A percentile compares a stretch with the other conserved stretches of the same genome.
phyloP scores from a whole-genome alignment of 345 rosid species.

The Brassica nigra region DNA sequence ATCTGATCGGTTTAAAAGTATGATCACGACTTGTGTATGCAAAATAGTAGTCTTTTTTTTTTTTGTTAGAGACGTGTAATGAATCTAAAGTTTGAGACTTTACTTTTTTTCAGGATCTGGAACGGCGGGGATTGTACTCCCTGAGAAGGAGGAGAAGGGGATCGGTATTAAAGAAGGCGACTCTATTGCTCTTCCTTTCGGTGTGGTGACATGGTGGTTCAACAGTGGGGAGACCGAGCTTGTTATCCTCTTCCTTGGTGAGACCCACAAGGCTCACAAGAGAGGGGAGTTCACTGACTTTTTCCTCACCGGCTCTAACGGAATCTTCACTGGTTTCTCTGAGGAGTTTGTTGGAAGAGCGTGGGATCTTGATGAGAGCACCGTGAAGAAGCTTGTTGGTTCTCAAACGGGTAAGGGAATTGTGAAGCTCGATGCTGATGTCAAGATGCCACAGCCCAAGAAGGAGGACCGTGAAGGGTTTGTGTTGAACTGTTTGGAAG shows the following conservation, averaged over 20 bases:
- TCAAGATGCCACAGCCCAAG: constrained; percentile 66
- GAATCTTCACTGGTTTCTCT: constrained; percentile 83
- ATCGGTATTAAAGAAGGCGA: constrained; percentile 77
- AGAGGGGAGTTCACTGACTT: constrained; percentile 84
- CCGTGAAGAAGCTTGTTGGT: constrained; percentile 52
- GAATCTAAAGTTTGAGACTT: constrained; percentile 4
- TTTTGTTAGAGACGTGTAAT: constrained; percentile 21
- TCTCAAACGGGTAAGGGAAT: constrained; percentile 66
- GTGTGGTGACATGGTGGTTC: constrained; percentile 90
- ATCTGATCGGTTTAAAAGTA: neutral
- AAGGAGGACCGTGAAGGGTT: constrained; percentile 57
- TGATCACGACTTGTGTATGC: constrained; percentile 7
- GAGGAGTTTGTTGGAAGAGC: constrained; percentile 77
- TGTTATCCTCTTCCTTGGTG: constrained; percentile 79
- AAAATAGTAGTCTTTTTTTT: neutral
- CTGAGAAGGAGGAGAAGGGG: constrained; percentile 83
- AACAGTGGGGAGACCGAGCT: constrained; percentile 69
- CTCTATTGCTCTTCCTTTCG: constrained; percentile 87
- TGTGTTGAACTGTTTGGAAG: constrained; percentile 78
- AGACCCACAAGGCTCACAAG: constrained; percentile 76
- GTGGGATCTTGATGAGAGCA: constrained; percentile 58
- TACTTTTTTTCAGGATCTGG: constrained; percentile 56
- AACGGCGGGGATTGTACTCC: constrained; percentile 79
- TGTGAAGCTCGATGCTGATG: constrained; percentile 57
- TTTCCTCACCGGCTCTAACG: constrained; percentile 69